Base-by-base conservation (phyloP, 257 asterid genomes). In the Lycium barbarum region DNA sequence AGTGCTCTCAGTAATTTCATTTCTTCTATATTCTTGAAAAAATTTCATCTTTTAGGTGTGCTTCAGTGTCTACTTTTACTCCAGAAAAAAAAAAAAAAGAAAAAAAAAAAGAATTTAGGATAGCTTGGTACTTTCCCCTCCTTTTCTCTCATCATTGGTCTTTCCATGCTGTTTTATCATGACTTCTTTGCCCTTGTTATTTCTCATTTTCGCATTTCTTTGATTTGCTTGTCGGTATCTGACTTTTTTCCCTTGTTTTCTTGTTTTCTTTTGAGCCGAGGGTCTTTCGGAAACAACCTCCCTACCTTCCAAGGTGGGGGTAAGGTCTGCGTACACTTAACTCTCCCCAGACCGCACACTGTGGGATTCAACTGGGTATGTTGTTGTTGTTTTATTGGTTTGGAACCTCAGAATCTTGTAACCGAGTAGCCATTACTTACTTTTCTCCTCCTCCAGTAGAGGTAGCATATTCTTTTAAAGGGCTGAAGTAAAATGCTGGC, bases 101-200 rank as follows among this genome's bases (percentile, higher is more conserved):
- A 18, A 4, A 40, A 43, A 38, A 17, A 40, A 35, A 18, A 72
- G 80, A 72, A 17, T 72, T 72, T 40, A 40, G n/a, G 10, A 54
- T 17, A 14, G 47, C 33, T 80, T 80, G 83, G 83, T 54, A 33
- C 63, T 51, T 79, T 15, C 70, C 49, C 78, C 22, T 8, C 26
- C 18, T 40, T 17, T 70, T 40, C 26, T 17, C 54, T 70, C 78
- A 4, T 70, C 78, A 14, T 70, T 26, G 33, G 33, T 26, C 1
- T 26, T 26, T 26, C 33, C 33, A 26, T 26, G 33, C 33, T 26
- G 33, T 26, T 26, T 26, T 26, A 26, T 26, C 33, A 26, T 26
- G 33, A 26, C 33, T 26, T 26, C 33, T 26, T 26, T 26, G 33
- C 33, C 33, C 33, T 26, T 26, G 33, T 26, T 26, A 26, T 26